phyloP scores from a whole-genome alignment of 2,329 filamentous ascomycete genomes.

The Tricladium varicosporioides region DNA sequence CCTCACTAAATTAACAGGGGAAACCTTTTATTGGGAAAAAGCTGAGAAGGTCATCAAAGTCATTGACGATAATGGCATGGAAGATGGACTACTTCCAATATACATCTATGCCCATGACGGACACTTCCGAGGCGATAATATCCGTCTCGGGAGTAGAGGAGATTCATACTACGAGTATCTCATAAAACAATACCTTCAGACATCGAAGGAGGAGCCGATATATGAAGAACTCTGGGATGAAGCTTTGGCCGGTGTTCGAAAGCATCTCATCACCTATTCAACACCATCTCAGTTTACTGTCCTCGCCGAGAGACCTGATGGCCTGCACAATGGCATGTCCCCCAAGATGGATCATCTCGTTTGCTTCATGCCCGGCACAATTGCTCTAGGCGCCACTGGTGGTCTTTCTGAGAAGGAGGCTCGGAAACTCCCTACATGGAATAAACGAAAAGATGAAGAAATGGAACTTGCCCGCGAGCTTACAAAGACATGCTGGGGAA shows the following conservation, averaged over 20 bases:
- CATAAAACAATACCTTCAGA: conserved; percentile 97
- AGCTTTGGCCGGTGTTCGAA: conserved; percentile 78
- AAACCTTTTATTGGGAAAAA: conserved; percentile 87
- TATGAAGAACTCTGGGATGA: conserved; percentile 95
- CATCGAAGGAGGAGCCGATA: conserved; percentile 77
- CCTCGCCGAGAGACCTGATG: conserved; percentile 78
- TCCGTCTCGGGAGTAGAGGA: conserved; percentile 87
- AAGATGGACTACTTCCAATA: conserved; percentile 87
- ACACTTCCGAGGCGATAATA: conserved; percentile 77
- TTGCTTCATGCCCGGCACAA: conserved; percentile 96
- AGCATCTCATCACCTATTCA: conserved; percentile 89
- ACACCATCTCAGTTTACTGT: conserved; percentile 79
- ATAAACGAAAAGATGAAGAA: conserved; percentile 76
- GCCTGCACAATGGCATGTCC: conserved; percentile 62
- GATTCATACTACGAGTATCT: conserved; percentile 99
- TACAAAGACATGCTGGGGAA: conserved; percentile 97
- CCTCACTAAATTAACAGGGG: conserved; percentile 88
- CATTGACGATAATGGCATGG: conserved; percentile 75
- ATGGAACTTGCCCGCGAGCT: conserved; percentile 85
- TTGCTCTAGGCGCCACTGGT: conserved; percentile 82
- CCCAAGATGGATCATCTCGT: conserved; percentile 98
- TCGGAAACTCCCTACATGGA: conserved; percentile 70
- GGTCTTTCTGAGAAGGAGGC: conserved; percentile 75
- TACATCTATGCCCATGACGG: conserved; percentile 81
- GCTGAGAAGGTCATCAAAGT: conserved; percentile 90